Evolutionary conservation across 2,329 filamentous ascomycete genomes (phyloP).

Genomic region (Trichophyton rubrum): DNA sequence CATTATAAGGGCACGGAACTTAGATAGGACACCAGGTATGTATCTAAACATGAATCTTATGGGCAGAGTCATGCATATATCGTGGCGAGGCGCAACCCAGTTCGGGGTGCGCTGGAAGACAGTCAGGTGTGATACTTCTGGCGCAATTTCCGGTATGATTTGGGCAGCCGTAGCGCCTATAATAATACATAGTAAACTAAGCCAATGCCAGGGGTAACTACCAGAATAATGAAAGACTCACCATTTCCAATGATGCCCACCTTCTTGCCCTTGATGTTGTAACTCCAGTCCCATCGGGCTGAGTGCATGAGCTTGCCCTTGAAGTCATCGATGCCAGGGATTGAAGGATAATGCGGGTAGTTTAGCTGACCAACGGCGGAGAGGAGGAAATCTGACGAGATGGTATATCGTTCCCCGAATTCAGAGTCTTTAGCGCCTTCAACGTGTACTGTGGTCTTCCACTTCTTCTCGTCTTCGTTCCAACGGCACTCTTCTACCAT

Average conservation of each 20-base stretch:
- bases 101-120: conserved; percentile 49
- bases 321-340: conserved; percentile 38
- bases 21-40: conserved; percentile 39
- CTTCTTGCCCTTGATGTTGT: conserved; percentile 41
- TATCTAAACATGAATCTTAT: conserved; percentile 37
- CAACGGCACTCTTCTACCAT: conserved; percentile 42
- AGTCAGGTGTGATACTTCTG: conserved; percentile 38
- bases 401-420: conserved; percentile 40
- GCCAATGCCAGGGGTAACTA: background rate
- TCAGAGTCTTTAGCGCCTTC: conserved; percentile 44
- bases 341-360: conserved; percentile 38
- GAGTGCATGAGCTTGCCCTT: conserved; percentile 45
- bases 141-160: conserved; percentile 46
- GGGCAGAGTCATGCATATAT: conserved; percentile 34
- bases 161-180: conserved; percentile 46
- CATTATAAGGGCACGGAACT: conserved; percentile 42
- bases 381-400: conserved; percentile 45
- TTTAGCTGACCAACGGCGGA: conserved; percentile 50
- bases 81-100: conserved; percentile 45
- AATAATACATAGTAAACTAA: background rate
- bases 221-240: conserved; percentile 14
- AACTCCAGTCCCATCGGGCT: conserved; percentile 49
- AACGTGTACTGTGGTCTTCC: conserved; percentile 39
- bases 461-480: conserved; percentile 42
- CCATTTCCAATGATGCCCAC: conserved; percentile 50